Evolutionary conservation across 345 rosid species (phyloP).

Genomic region (Fremontodendron californicum): DNA sequence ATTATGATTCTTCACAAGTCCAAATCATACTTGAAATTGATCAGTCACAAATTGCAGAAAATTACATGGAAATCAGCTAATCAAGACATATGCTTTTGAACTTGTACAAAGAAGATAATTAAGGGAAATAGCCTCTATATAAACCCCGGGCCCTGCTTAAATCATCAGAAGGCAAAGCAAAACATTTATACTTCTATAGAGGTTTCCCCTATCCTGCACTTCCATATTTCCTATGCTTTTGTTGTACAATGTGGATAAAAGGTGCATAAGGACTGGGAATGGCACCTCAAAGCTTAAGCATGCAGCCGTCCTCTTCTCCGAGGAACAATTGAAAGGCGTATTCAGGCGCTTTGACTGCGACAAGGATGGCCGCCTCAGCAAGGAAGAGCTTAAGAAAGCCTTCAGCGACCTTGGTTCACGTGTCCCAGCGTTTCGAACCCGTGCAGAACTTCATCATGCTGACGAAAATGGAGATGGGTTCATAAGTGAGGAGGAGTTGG

Average conservation of each 20-base stretch:
- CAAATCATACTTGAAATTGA: too few species aligned
- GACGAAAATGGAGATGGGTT: too few species aligned
- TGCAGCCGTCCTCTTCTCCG: not conserved
- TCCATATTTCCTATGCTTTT: not conserved
- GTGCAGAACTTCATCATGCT: not conserved
- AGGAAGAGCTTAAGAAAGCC: conserved; percentile 28
- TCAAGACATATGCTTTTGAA: not conserved
- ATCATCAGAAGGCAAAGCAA: not conserved
- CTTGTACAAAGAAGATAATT: not conserved
- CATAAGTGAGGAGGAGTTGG: too few species aligned
- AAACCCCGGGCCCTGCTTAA: not conserved
- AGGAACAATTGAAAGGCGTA: conserved; percentile 28
- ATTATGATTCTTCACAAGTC: not conserved
- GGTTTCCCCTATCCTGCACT: not conserved
- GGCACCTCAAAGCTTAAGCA: not conserved
- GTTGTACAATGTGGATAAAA: not conserved
- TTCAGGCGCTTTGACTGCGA: conserved; percentile 16
- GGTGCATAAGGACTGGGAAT: not conserved
- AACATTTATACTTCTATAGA: not conserved
- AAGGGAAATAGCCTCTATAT: not conserved
- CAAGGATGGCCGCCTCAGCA: conserved; percentile 22
- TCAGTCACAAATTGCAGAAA: too few species aligned
- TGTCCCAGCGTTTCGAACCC: not conserved
- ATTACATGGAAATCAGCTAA: too few species aligned
- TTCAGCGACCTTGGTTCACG: conserved; percentile 1